Base-by-base conservation (phyloP, 176 grass and related monocot species). In the Oryza punctata region DNA sequence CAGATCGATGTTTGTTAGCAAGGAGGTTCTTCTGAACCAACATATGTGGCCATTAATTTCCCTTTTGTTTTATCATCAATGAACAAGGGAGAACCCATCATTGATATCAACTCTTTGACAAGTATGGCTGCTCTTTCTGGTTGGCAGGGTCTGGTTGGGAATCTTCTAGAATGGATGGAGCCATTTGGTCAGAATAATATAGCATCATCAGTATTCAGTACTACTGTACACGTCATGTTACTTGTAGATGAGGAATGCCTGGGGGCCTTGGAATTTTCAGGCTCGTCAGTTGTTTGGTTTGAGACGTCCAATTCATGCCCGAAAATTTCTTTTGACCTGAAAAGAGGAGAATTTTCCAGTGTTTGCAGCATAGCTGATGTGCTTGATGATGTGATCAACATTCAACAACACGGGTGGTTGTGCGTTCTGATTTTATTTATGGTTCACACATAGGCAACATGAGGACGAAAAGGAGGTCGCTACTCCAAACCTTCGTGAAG, bases 21-120 rank as follows among this genome's bases (percentile, higher is more conserved):
- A 14, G 72, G 32, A 45, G 19, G 12, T 21, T 46, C 33, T 69
- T 81, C 46, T 32, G 33, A 72, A 64, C 67, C 52, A 78, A 71
- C 38, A 16, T 87, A 38, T 73, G 69, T 46, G 68, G 80, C 38
- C 80, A 78, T 84, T 77, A 26, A 73, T 73, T 66, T 19, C 1
- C 3, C 1, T 1, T 24, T 21, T 9, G 12, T 78, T 72, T 37
- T 12, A 3, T 78, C 61, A 14, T 46, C 21, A 49, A 63, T 75
- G 87, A 63, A 14, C 60, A 19, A 35, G 30, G 26, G 13, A 5
- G 19, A 63, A 61, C 61, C 60, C 69, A 47, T 80, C 12, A 75
- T 63, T 63, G 75, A 25, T 35, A 69, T 70, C 27, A 61, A 32
- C 0, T 3, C 12, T 66, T 66, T 27, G 67, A 4, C 52, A 83